These are phyloP conservation scores for Trichoderma asperellum DNA, from an alignment of 2,329 filamentous ascomycete species.

Conservation along the genomic window DNA sequence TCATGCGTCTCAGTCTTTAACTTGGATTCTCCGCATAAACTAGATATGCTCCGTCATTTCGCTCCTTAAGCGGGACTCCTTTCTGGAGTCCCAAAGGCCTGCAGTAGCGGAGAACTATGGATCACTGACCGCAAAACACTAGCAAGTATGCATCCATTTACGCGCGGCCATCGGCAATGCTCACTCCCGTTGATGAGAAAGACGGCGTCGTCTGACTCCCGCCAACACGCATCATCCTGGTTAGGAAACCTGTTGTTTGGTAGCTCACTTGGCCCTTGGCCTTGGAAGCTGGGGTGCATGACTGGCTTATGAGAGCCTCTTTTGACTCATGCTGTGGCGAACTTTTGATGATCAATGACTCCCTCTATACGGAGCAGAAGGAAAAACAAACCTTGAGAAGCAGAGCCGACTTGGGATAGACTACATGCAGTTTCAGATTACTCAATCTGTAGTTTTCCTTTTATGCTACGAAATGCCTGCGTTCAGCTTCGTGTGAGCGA, in stretches of 20 bases:
- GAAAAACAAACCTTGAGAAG: neutral
- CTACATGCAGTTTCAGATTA: neutral
- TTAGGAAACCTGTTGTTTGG: neutral
- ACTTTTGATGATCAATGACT: neutral
- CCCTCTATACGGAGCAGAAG: neutral
- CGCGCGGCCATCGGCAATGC: neutral
- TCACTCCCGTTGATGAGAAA: neutral
- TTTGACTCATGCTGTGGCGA: neutral
- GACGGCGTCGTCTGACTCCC: slow-evolving; percentile 4
- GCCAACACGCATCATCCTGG: slow-evolving; percentile 5
- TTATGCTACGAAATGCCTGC: neutral
- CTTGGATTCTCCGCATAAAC: neutral
- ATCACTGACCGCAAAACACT: neutral
- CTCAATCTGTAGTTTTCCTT: neutral
- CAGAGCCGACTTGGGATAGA: neutral
- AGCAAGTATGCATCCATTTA: neutral
- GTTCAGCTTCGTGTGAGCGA: neutral
- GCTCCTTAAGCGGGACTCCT: neutral
- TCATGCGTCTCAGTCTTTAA: neutral
- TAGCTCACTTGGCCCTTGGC: neutral
- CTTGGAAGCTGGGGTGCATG: neutral
- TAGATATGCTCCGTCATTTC: neutral
- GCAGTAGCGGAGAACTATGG: neutral
- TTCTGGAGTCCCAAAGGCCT: neutral
- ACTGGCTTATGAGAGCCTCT: neutral